Evolutionary conservation across 768 basidiomycete genomes (phyloP), one percentile per base, ranked within the genome.

Genomic region (Lactarius akahatsu): DNA sequence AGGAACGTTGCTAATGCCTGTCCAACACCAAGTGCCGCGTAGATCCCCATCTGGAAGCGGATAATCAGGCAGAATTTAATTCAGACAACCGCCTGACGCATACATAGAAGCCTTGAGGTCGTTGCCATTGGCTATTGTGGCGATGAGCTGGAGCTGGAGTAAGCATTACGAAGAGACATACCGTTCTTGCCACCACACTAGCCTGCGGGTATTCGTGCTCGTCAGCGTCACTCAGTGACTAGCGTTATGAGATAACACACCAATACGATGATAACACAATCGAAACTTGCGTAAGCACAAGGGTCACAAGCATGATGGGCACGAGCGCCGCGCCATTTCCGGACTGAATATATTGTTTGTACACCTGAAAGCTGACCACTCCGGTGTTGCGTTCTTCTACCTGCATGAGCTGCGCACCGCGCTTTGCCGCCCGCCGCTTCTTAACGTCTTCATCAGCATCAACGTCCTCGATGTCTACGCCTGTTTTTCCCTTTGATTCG

Each of bases 101-200:
- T 67, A 91, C 90, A 73, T 92, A 94, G 75, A 93, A 91, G 3
- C 86, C 86, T 71, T 83, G 77, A 9, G 87, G 70, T 64, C 78
- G 79, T n/a, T 79, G 76, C 81, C 85, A 94, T 72, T 86, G 80
- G 57, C 81, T 84, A 57, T 60, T 55, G 52, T 41, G 26, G 66
- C 59, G 47, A 54, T 72, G 72, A 71, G 73, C 61, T 41, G 38
- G 34, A 59, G 10, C 11, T 20, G 28, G 26, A 36, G 30, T 28
- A 45, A 23, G 30, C 5, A 41, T 28, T n/a, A 50, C 15, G 4
- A 65, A 57, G 38, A 56, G 18, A 75, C 82, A 64, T 75, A 85
- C 82, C 75, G 70, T 70, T 91, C 88, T 73, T 92, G 85, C 92
- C 93, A 96, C 79, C 89, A 96, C 1, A 94, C 87, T 62, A 96